Conservation (phyloP, 495 filamentous ascomycete genomes). For the Cenococcum geophilum region DNA sequence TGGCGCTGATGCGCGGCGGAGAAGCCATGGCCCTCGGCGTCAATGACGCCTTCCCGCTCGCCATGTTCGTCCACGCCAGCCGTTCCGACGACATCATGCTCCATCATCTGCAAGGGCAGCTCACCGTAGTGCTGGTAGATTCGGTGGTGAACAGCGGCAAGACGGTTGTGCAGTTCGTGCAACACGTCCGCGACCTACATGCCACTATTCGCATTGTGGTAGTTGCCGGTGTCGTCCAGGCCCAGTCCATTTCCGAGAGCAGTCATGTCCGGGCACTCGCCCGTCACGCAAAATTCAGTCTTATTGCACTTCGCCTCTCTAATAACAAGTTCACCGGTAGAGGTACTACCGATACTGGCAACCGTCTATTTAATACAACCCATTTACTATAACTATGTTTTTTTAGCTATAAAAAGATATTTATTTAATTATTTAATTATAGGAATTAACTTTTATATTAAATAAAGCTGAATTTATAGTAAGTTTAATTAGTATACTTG, state of each 20-base stretch:
- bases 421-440: too few relatives aligned
- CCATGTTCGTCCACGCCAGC: conserved; percentile 53
- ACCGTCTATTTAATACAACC: conserved; percentile 62
- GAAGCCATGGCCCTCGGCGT: conserved; percentile 63
- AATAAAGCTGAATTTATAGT: too few relatives aligned
- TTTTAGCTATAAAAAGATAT: too few relatives aligned
- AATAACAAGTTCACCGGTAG: conserved; percentile 51
- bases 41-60: conserved; percentile 49
- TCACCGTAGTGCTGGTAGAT: conserved; percentile 53
- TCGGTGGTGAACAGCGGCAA: conserved; percentile 57
- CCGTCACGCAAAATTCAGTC: conserved; percentile 31
- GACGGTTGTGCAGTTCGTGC: conserved; percentile 49
- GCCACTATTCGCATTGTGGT: conserved; percentile 48
- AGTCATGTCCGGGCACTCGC: conserved; percentile 33
- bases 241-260: conserved; percentile 34
- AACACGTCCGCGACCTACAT: conserved; percentile 45
- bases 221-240: conserved; percentile 53
- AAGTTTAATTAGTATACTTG: too few relatives aligned
- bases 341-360: conserved; percentile 52
- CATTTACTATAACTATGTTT: neutral
- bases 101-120: conserved; percentile 41
- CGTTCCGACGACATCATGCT: conserved; percentile 43
- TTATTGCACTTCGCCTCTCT: conserved; percentile 53
- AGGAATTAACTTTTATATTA: too few relatives aligned
- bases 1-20: conserved; percentile 61